phyloP scores from a whole-genome alignment of 1,284 basidiomycete species.

The Apiotrichum veenhuisii region DNA sequence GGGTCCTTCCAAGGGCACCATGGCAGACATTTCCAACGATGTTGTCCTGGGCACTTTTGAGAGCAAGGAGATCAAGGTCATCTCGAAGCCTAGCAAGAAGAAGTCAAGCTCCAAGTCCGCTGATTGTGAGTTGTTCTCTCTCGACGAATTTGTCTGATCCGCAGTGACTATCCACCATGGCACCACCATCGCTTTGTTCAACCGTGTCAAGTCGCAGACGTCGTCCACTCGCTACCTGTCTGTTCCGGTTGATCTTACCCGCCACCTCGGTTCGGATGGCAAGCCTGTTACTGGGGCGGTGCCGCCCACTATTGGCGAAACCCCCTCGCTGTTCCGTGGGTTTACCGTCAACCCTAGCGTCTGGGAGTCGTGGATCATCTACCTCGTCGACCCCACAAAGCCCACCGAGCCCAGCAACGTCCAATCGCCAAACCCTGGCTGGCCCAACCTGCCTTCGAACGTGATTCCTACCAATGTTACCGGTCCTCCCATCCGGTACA shows the following conservation, averaged over 20 bases:
- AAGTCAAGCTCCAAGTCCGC: conserved; percentile 87
- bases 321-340: conserved; percentile 29
- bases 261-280: conserved; percentile 86
- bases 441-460: conserved; percentile 75
- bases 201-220: conserved; percentile 85
- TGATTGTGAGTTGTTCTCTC: conserved; percentile 63
- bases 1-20: conserved; percentile 28
- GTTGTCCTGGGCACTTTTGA: conserved; percentile 75
- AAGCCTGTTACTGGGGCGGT: conserved; percentile 69
- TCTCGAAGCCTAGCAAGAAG: conserved; percentile 95
- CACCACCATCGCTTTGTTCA: conserved; percentile 90
- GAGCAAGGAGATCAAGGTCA: conserved; percentile 91
- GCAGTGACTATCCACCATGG: conserved; percentile 96
- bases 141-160: no score
- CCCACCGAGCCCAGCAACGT: conserved; percentile 71
- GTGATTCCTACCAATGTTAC: conserved; percentile 59
- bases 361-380: conserved; percentile 87
- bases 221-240: conserved; percentile 95
- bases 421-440: conserved; percentile 59
- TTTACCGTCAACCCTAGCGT: conserved; percentile 52
- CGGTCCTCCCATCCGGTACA: conserved; percentile 76
- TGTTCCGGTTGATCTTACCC: conserved; percentile 82
- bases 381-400: conserved; percentile 62
- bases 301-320: conserved; percentile 15
- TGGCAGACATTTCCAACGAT: conserved; percentile 68